phyloP scores from a whole-genome alignment of 345 rosid species.

The Physaria fendleri region DNA sequence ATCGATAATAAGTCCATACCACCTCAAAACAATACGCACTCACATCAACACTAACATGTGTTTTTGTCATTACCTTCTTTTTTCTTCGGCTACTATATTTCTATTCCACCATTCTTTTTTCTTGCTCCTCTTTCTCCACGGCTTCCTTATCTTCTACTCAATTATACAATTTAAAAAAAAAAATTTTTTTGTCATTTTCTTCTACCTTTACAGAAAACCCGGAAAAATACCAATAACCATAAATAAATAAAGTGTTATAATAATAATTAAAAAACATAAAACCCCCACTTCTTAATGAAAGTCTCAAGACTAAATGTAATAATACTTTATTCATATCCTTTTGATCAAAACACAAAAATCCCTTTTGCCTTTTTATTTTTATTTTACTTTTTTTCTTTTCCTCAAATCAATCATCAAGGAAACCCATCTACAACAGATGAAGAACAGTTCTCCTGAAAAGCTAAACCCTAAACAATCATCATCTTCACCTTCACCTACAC shows the following conservation, averaged over 20 bases:
- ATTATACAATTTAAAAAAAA: no score
- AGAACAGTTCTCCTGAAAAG: slow-evolving; percentile 39
- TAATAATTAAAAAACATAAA: background rate
- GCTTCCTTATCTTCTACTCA: slow-evolving; percentile 36
- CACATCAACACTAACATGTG: background rate
- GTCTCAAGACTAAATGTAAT: slow-evolving; percentile 8
- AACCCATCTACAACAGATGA: slow-evolving; percentile 30
- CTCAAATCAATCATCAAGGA: slow-evolving; percentile 44
- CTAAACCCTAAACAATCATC: slow-evolving; percentile 29
- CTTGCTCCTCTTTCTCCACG: slow-evolving; percentile 29
- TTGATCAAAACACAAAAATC: slow-evolving; percentile 23
- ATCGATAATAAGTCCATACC: background rate
- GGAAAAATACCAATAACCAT: slow-evolving; percentile 18
- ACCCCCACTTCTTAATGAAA: slow-evolving; percentile 8
- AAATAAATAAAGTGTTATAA: background rate
- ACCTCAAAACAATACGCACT: slow-evolving; percentile 1
- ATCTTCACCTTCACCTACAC: slow-evolving; percentile 37
- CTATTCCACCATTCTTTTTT: slow-evolving; percentile 18
- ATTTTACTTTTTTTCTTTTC: background rate
- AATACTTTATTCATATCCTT: slow-evolving; percentile 25
- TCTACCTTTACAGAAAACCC: slow-evolving; percentile 16
- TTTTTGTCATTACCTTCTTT: no score
- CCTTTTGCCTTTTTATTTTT: slow-evolving; percentile 6
- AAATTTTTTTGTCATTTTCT: slow-evolving; percentile 29
- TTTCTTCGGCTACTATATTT: slow-evolving; percentile 15